Percentiles rank a stretch among this genome's conserved stretches.
phyloP scores from a whole-genome alignment of 371 early-diverging fungal genomes.

The Saksenaea oblongispora region DNA sequence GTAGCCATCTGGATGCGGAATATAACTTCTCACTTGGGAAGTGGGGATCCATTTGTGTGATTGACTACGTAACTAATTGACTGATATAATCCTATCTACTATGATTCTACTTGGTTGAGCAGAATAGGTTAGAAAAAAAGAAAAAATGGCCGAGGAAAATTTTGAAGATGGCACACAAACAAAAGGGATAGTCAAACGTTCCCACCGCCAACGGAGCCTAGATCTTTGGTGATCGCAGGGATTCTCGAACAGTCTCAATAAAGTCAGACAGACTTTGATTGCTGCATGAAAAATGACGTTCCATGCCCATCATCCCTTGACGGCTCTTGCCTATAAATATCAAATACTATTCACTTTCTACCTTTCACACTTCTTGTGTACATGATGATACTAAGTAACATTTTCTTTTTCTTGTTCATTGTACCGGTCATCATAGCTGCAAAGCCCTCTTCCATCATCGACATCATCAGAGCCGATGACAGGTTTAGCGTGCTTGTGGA shows the following conservation, averaged over 20 bases:
- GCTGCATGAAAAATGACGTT: slow-evolving; percentile 2
- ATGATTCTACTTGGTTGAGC: no score
- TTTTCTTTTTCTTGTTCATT: background rate
- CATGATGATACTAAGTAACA: slow-evolving; percentile 4
- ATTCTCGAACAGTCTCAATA: background rate
- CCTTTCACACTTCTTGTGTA: background rate
- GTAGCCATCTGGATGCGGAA: no score
- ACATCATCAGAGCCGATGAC: slow-evolving; percentile 27
- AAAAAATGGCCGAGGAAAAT: background rate
- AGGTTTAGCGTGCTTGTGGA: slow-evolving; percentile 26
- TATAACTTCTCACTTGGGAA: no score
- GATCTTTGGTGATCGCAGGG: background rate
- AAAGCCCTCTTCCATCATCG: slow-evolving; percentile 14
- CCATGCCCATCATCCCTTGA: background rate
- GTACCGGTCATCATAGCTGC: background rate
- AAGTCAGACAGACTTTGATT: background rate
- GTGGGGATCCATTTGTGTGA: no score
- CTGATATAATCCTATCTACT: no score
- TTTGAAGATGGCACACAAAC: background rate
- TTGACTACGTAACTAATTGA: no score
- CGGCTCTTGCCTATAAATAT: background rate
- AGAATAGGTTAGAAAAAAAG: background rate
- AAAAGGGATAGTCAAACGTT: background rate
- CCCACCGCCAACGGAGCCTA: background rate
- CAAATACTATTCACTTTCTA: background rate